These are phyloP conservation scores for Metrosideros polymorpha DNA, from an alignment of 441 rosid species.

Conservation along the genomic window DNA sequence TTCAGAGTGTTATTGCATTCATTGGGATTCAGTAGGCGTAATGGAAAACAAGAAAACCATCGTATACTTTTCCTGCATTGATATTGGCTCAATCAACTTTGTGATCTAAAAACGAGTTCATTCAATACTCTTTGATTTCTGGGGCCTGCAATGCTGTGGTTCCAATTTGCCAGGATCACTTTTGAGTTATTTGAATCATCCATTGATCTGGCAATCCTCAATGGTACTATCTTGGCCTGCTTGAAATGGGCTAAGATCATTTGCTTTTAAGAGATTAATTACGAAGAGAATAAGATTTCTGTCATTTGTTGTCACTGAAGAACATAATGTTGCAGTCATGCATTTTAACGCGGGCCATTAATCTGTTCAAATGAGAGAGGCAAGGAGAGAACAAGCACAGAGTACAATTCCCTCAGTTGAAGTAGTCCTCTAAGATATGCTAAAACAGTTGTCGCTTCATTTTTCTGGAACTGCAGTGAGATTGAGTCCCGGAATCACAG, in stretches of 20 bases:
- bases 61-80: neutral
- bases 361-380: neutral
- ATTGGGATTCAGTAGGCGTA: neutral
- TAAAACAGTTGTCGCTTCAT: neutral
- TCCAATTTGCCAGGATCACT: neutral
- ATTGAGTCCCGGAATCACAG: conserved; percentile 41
- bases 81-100: neutral
- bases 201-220: neutral
- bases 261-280: neutral
- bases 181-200: neutral
- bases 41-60: neutral
- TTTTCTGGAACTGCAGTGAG: conserved; percentile 22
- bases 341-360: neutral
- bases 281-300: neutral
- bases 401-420: neutral
- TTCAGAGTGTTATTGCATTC: neutral
- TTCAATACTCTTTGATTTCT: neutral
- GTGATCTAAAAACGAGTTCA: neutral
- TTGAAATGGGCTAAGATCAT: neutral
- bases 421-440: neutral
- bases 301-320: neutral
- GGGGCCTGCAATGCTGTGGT: neutral
- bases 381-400: neutral
- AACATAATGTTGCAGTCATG: neutral
- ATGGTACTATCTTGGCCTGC: neutral